Base-by-base conservation (phyloP, 2,329 filamentous ascomycete species). In the Chaetomium sp. region DNA sequence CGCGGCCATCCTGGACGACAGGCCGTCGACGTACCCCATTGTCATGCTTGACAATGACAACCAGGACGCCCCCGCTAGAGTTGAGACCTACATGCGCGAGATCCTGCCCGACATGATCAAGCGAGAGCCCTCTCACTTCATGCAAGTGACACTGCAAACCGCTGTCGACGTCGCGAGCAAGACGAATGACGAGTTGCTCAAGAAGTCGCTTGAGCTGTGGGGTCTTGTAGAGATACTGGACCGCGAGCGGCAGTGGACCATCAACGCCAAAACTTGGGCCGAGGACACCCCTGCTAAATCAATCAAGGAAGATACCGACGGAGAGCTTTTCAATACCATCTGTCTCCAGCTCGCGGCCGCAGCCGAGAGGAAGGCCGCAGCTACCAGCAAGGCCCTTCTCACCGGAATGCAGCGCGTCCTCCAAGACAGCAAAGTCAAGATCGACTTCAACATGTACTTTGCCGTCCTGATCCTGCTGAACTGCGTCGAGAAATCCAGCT, bases 401-500 rank as follows among this genome's bases (percentile, higher is more conserved):
- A 84, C 82, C 63, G 82, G 83, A 49, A 85, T 90, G 74, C 86
- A 89, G 73, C 82, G 85, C 19, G 80, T 83, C 45, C 77, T 89
- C 35, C 83, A 87, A 65, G 85, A 87, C 70, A 85, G 84, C 74
- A 86, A 87, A 71, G 81, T 80, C 63, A 85, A 82, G 70, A 80
- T 86, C 60, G 83, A 83, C 35, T 87, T 87, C 70, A 82, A 82
- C 68, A 84, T 87, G 75, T 89, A 87, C 70, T 81, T 89, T 25
- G 83, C 86, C 2, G 82, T 85, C 3, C 74, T 89, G 62, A 83
- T 89, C 61, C 83, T 89, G 67, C 81, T 89, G 56, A 88, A 87
- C 71, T 88, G 85, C 68, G 80, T 89, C 16, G 87, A 90, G 72
- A 89, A 89, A 76, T 86, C 85, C 0, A 89, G 86, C 0, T 90